These are phyloP conservation scores for Teratosphaeria epicoccoides DNA, from an alignment of 2,329 filamentous ascomycete genomes.

Conservation along the genomic window DNA sequence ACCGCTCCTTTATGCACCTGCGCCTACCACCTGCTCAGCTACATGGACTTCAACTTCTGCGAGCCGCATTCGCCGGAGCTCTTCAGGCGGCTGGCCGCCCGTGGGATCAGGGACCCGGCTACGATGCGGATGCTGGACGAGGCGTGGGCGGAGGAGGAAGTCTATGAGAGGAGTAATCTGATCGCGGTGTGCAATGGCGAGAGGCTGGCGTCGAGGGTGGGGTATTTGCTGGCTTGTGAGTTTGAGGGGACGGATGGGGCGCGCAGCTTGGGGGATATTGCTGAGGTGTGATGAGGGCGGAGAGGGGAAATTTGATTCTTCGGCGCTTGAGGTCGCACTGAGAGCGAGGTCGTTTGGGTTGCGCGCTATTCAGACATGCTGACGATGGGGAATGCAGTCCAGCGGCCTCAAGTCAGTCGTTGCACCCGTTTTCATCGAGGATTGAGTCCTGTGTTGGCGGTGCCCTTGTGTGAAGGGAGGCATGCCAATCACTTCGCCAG, in stretches of 20 bases:
- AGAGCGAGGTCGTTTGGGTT: too few relatives aligned
- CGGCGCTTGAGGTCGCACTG: too few relatives aligned
- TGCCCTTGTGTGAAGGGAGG: too few relatives aligned
- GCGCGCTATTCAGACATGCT: too few relatives aligned
- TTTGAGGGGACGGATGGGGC: background rate
- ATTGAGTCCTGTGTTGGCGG: too few relatives aligned
- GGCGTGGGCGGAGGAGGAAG: background rate
- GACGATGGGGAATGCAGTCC: too few relatives aligned
- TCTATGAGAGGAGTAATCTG: background rate
- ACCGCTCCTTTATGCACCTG: background rate
- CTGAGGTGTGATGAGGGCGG: background rate
- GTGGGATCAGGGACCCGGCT: background rate
- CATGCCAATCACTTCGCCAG: background rate
- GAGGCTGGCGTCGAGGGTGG: background rate
- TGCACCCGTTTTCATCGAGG: too few relatives aligned
- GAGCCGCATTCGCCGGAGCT: background rate
- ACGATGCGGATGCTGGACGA: background rate
- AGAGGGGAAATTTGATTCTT: too few relatives aligned
- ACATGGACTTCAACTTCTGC: background rate
- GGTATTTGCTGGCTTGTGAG: background rate
- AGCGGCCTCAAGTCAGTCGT: too few relatives aligned
- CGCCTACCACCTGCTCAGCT: background rate
- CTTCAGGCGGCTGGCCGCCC: background rate
- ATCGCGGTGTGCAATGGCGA: background rate
- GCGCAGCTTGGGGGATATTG: background rate